Conservation (phyloP, 2,329 filamentous ascomycete genomes). For the Aureobasidium leucospermi region DNA sequence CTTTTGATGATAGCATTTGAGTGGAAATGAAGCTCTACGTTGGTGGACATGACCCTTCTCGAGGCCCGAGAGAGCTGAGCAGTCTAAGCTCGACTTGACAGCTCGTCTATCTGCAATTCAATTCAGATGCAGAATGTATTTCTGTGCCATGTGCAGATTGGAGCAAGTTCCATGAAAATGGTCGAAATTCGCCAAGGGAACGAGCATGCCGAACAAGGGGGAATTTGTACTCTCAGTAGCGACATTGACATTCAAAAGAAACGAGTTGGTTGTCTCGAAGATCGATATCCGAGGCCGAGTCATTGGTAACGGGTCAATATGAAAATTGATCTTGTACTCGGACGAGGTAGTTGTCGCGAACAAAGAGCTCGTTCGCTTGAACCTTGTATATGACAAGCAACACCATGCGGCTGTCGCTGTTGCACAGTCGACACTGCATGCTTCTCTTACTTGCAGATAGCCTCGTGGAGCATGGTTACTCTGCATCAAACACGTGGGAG, state of each 20-base stretch:
- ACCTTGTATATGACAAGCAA: not conserved
- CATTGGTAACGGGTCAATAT: slow-evolving; percentile 17
- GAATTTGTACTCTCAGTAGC: not conserved
- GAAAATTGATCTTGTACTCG: slow-evolving; percentile 18
- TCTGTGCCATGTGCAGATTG: not conserved
- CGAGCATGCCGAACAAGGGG: not conserved
- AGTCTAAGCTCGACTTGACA: not conserved
- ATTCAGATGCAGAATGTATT: not conserved
- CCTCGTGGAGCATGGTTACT: slow-evolving; percentile 1
- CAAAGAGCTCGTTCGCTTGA: not conserved
- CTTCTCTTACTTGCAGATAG: not conserved
- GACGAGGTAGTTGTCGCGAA: not conserved
- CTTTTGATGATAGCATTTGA: not conserved
- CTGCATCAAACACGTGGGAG: slow-evolving; percentile 11
- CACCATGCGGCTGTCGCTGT: not conserved
- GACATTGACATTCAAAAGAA: not conserved
- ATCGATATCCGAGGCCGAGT: not conserved
- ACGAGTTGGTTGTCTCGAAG: not conserved
- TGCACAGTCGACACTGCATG: slow-evolving; percentile 3
- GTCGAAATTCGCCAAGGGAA: not conserved
- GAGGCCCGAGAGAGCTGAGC: not conserved
- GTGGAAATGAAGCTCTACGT: slow-evolving; percentile 9
- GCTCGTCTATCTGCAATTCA: not conserved
- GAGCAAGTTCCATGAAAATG: not conserved
- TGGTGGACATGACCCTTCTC: not conserved